Percentiles rank a stretch among this genome's conserved stretches.
These are phyloP conservation scores for Triticum urartu DNA, from an alignment of 176 grass and related monocot species.

Conservation along the genomic window DNA sequence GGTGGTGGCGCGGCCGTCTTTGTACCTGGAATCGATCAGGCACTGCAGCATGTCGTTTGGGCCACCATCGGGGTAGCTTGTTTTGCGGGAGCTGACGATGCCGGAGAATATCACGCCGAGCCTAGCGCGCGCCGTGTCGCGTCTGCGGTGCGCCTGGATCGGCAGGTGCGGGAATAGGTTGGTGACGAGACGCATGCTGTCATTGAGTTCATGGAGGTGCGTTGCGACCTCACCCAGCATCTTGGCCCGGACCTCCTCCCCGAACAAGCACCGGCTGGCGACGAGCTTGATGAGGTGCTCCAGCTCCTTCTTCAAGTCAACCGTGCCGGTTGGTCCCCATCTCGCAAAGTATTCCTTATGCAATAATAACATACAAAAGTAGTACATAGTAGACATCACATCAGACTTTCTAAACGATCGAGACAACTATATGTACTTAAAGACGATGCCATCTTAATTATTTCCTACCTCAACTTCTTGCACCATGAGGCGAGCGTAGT, in stretches of 20 bases:
- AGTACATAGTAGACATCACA: no score
- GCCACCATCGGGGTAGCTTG: background rate
- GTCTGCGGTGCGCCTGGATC: slow-evolving; percentile 43
- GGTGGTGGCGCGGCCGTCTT: slow-evolving; percentile 42
- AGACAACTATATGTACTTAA: no score
- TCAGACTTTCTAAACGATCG: no score
- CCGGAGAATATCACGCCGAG: slow-evolving; percentile 54
- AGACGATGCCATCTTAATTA: no score
- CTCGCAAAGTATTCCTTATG: slow-evolving; percentile 47
- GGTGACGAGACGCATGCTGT: slow-evolving; percentile 51
- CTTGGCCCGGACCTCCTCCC: slow-evolving; percentile 48
- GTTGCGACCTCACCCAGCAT: slow-evolving; percentile 43
- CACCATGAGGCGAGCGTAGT: no score
- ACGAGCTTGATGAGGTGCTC: slow-evolving; percentile 49
- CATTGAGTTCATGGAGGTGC: background rate
- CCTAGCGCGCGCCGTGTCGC: slow-evolving; percentile 47
- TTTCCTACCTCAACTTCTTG: no score
- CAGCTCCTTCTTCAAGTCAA: slow-evolving; percentile 54
- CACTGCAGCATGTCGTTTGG: slow-evolving; percentile 57
- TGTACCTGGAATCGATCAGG: slow-evolving; percentile 56
- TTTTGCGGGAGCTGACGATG: slow-evolving; percentile 47
- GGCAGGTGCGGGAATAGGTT: slow-evolving; percentile 50
- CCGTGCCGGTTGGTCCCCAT: slow-evolving; percentile 50
- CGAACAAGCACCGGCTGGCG: slow-evolving; percentile 52
- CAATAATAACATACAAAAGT: no score